Evolutionary conservation across 2,329 filamentous ascomycete species (phyloP), one percentile per base, ranked within the genome.

Genomic region (Penicillium corylophilum): DNA sequence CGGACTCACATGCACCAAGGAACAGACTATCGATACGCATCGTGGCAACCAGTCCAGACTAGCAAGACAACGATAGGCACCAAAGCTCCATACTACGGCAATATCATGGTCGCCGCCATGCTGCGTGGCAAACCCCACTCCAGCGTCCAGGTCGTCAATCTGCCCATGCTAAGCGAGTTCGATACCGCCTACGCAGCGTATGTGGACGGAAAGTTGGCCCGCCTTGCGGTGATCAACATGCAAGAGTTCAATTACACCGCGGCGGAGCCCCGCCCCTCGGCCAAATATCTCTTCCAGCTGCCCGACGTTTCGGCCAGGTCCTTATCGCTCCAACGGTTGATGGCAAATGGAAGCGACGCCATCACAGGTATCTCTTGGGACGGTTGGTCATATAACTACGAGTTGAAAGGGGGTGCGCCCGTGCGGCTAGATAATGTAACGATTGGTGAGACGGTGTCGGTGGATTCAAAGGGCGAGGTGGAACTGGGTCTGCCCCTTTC

Each of bases 1-100:
- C 77, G 83, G 18, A 76, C 83, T 2, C 82, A 86, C 63, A 82
- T 86, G 80, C 84, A 87, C 67, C 79, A 81, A 72, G 84, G 83
- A 10, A 84, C 81, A 13, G 77, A 85, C 64, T 86, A 83, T 63
- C 76, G 83, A 7, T 86, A 86, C 63, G 75, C 75, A 53, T 71
- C 76, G 42, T 86, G 83, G 83, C 83, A 87, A 61, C 82, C 83
- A 0, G 60, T 85, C 40, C 61, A 71, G 4, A 85, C 82, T 0
- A 64, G 71, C 44, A 72, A 73, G 13, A 77, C 78, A 0, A 70
- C 71, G 7, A 72, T 76, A 2, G 83, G 82, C 13, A 86, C 83
- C 18, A 85, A 84, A 62, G 71, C 84, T 0, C 83, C 84, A 0
- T 88, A 85, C 65, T 87, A 87, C 59, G 83, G 82, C 15, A 82